Evolutionary conservation across 2,329 filamentous ascomycete genomes (phyloP).

Genomic region (Fusarium drepaniforme): DNA sequence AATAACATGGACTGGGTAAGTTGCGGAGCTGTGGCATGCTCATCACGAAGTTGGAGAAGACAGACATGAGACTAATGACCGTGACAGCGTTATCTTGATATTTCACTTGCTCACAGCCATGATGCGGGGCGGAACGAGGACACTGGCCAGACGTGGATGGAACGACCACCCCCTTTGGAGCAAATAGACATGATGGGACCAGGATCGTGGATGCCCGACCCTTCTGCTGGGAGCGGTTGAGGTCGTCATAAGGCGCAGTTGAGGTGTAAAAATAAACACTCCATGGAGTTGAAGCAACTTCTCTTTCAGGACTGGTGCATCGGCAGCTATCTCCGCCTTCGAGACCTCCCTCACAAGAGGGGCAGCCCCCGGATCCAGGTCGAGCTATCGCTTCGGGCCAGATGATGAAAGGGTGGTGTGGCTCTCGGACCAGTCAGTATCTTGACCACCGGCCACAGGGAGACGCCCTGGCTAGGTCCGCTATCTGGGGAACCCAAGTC

Average conservation of each 20-base stretch:
- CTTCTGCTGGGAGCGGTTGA: slow-evolving; percentile 15
- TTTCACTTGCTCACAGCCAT: slow-evolving; percentile 49
- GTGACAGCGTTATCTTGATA: slow-evolving; percentile 49
- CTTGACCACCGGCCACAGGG: slow-evolving; percentile 11
- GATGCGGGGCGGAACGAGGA: slow-evolving; percentile 43
- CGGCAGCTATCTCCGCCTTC: slow-evolving; percentile 6
- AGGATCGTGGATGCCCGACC: slow-evolving; percentile 35
- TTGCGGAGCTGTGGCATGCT: slow-evolving; percentile 9
- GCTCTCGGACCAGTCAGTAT: slow-evolving; percentile 19
- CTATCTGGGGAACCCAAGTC: slow-evolving; percentile 36
- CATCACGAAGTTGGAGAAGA: not conserved
- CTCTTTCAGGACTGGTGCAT: slow-evolving; percentile 16
- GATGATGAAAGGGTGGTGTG: slow-evolving; percentile 30
- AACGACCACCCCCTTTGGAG: slow-evolving; percentile 42
- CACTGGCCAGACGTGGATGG: slow-evolving; percentile 47
- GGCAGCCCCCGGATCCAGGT: not conserved
- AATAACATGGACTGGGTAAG: slow-evolving; percentile 56
- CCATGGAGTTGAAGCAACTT: slow-evolving; percentile 5
- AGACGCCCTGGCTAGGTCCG: slow-evolving; percentile 24
- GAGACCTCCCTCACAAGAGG: not conserved
- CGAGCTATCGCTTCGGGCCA: slow-evolving; percentile 8
- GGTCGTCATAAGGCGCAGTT: not conserved
- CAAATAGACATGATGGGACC: slow-evolving; percentile 43
- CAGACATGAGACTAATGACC: slow-evolving; percentile 16
- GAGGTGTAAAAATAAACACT: slow-evolving; percentile 11